phyloP scores from a whole-genome alignment of 2,329 filamentous ascomycete species.

The Microsporum canis region DNA sequence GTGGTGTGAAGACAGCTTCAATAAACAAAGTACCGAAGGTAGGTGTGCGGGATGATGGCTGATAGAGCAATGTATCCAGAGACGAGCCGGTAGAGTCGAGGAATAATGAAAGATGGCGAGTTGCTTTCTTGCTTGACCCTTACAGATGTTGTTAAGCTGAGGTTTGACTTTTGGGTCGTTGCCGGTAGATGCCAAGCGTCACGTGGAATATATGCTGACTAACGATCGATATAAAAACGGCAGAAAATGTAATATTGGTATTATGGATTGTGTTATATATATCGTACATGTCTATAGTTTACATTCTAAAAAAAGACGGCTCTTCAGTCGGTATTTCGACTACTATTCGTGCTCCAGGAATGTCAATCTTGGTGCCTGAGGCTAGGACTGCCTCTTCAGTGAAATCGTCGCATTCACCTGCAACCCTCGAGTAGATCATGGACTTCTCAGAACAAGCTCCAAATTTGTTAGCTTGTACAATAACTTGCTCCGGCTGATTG shows the following conservation, averaged over 20 bases:
- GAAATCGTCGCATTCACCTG: background rate
- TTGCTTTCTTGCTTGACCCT: background rate
- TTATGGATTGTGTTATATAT: background rate
- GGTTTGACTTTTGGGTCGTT: background rate
- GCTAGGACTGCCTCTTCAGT: background rate
- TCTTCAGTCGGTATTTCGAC: slow-evolving; percentile 3
- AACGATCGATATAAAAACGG: background rate
- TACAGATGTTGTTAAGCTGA: slow-evolving; percentile 4
- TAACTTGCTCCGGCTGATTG: slow-evolving; percentile 13
- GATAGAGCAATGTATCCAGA: background rate
- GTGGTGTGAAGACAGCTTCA: background rate
- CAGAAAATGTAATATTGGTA: background rate
- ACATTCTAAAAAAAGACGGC: background rate
- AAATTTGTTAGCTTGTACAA: slow-evolving; percentile 24
- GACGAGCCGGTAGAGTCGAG: background rate
- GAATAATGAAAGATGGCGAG: background rate
- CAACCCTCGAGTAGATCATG: slow-evolving; percentile 19
- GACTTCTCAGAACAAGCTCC: slow-evolving; percentile 32
- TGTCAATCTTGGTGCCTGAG: slow-evolving; percentile 15
- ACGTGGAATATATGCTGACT: background rate
- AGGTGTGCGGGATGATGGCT: background rate
- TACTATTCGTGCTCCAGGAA: slow-evolving; percentile 13
- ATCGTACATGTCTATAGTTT: background rate
- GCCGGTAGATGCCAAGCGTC: background rate
- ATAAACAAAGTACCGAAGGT: background rate